Base-by-base conservation (phyloP, 2,329 filamentous ascomycete species). In the Cladosporium sp. region DNA sequence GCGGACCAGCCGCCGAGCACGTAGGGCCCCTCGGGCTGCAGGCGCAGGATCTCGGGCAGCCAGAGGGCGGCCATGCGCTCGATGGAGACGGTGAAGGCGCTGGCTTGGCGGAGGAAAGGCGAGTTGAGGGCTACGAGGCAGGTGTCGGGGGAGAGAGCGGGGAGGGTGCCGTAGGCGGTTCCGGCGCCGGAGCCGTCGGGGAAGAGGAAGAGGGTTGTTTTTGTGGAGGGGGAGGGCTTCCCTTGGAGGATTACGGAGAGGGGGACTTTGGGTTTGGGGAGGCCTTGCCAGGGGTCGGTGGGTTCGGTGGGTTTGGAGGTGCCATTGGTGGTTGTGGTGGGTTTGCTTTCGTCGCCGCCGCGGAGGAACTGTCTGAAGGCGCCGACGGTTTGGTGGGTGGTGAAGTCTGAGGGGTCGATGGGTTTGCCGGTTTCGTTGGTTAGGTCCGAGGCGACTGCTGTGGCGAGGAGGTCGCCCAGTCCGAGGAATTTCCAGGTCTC, bases 41-140 rank as follows among this genome's bases (percentile, higher is more conserved):
- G 83, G 3, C 81, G 79, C 68, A 82, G 83, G 68, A 89, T 85
- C 69, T 89, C 85, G 3, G 76, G 71, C 34, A 86, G 78, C 68
- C 84, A 87, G 63, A 84, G 78, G 57, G 76, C 69, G 4, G 83
- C 80, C 66, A 85, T 81, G 28, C 81, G 81, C 60, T 83, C 79
- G 52, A 87, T 80, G 54, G 82, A 82, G 61, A 82, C 84, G 28
- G 76, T 78, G 70, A 79, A 86, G 61, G 84, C 78, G 54, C 82
- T 77, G 0, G 84, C 83, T 2, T 76, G 79, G 71, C 82, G 85
- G 80, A 86, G 83, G 72, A 83, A 87, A 4, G 84, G 84, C 41
- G 81, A 87, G 68, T 86, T 86, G 58, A 87, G 68, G 48, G 76
- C 76, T 58, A 73, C 77, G 9, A 77, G 74, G 46, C 72, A 73